These are phyloP conservation scores for Coelastrella sp. DNA, from an alignment of 139 green algal species.

Conservation along the genomic window DNA sequence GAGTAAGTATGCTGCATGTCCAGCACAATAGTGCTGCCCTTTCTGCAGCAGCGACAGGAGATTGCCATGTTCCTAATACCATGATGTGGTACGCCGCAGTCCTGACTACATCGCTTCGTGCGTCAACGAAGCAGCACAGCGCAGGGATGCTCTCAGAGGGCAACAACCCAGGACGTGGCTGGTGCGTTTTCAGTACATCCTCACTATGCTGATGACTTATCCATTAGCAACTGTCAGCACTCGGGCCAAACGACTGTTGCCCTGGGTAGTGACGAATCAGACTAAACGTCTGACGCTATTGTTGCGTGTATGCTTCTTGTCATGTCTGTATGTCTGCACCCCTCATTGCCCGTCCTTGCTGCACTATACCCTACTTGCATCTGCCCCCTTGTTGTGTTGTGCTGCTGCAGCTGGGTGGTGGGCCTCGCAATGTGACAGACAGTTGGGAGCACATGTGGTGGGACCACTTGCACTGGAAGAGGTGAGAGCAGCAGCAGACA, in stretches of 20 bases:
- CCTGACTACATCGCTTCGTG: slow-evolving; percentile 80
- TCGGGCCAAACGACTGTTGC: too few species aligned
- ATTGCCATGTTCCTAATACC: not conserved
- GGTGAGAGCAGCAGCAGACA: slow-evolving; percentile 47
- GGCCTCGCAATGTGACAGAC: slow-evolving; percentile 61
- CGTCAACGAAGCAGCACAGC: slow-evolving; percentile 79
- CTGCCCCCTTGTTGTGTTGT: too few species aligned
- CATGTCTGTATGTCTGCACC: too few species aligned
- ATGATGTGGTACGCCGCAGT: slow-evolving; percentile 52
- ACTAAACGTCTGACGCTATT: too few species aligned
- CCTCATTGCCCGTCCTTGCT: too few species aligned
- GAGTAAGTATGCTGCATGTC: slow-evolving; percentile 67
- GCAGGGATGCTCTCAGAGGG: slow-evolving; percentile 70
- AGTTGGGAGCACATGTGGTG: slow-evolving; percentile 87
- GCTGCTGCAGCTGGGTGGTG: slow-evolving; percentile 57
- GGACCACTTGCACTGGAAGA: slow-evolving; percentile 85
- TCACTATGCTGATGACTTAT: too few species aligned
- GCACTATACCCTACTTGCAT: too few species aligned
- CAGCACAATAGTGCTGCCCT: not conserved
- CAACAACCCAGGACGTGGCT: slow-evolving; percentile 71
- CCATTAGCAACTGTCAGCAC: too few species aligned
- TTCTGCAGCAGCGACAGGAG: not conserved
- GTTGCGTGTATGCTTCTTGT: too few species aligned
- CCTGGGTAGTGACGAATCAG: too few species aligned
- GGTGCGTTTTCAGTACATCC: slow-evolving; percentile 40